Evolutionary conservation across 164 flowering plant species (phyloP).

Genomic region (Chimonanthus praecox): DNA sequence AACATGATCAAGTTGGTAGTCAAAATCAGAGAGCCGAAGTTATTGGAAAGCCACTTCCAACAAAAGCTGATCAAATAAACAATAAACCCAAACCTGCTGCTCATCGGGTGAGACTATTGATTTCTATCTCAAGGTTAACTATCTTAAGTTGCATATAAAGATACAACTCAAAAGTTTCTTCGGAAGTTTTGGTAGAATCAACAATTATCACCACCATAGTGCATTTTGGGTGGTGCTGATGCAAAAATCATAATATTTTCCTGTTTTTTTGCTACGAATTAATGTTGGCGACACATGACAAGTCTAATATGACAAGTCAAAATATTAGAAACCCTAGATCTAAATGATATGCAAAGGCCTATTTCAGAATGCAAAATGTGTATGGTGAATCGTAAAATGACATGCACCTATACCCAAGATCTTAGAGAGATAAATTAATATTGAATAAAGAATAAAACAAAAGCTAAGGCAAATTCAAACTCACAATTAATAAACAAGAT

Average conservation of each 20-base stretch:
- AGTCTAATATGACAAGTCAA: too few relatives aligned
- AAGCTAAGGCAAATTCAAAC: too few relatives aligned
- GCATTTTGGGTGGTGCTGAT: neutral
- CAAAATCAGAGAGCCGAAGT: conserved; percentile 32
- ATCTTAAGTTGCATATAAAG: neutral
- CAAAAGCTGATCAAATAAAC: conserved; percentile 41
- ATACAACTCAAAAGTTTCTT: neutral
- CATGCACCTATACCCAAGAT: too few relatives aligned
- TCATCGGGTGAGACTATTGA: conserved; percentile 54
- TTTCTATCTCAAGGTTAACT: neutral
- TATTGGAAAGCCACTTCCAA: conserved; percentile 32
- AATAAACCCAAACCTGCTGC: conserved; percentile 77
- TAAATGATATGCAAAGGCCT: too few relatives aligned
- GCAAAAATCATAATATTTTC: neutral
- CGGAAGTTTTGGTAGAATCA: neutral
- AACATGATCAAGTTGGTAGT: conserved; percentile 25
- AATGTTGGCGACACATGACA: neutral
- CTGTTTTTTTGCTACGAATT: neutral
- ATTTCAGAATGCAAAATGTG: too few relatives aligned
- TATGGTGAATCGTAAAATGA: too few relatives aligned
- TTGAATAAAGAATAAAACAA: too few relatives aligned
- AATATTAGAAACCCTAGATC: too few relatives aligned
- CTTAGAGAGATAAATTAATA: too few relatives aligned
- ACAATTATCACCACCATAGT: neutral
- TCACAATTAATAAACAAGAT: too few relatives aligned